Evolutionary conservation across 306 rosid species (phyloP), one percentile per base, ranked within the genome.

Genomic region (Morella rubra): DNA sequence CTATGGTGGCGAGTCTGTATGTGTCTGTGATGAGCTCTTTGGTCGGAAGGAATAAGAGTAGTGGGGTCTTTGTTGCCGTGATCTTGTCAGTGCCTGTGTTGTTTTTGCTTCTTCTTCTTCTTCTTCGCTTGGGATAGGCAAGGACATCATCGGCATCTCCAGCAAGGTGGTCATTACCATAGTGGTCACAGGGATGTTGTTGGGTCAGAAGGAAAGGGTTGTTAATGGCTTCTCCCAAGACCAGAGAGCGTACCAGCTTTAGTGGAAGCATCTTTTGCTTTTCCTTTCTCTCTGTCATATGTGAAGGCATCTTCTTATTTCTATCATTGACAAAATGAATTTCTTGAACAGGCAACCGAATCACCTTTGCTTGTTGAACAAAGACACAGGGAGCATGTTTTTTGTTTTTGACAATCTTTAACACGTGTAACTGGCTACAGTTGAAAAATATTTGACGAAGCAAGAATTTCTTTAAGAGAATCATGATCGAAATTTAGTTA

Each of bases 241-340:
- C 87, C 14, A 84, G 85, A 77, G 91, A 86, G 16, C 91, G 91
- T 51, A 86, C 85, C 85, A 90, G 87, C 89, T 90, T 90, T 73
- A 90, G 79, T 7, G 94, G 88, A 60, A 90, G 90, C 94, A 90
- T 90, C 72, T 81, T 32, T 58, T 54, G 16, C 52, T 51, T 46
- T 41, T n/a, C 73, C 51, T 8, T 82, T 45, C 37, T 49, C 55
- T 14, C 55, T 44, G 56, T 79, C 41, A 53, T 18, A 24, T 52
- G 55, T 42, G 82, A 74, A 69, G 74, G 66, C 56, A 45, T 22
- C 6, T 69, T 19, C 51, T 69, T n/a, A 20, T 24, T n/a, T 44
- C 52, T 69, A 69, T 45, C n/a, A 16, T 12, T 69, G 32, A 22
- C n/a, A 20, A 11, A 11, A 5, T 16, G 45, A 7, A 6, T 7